Percentiles rank a stretch among this genome's conserved stretches.
Conservation (phyloP, 2,329 filamentous ascomycete genomes). For the Nigrograna mackinnonii region DNA sequence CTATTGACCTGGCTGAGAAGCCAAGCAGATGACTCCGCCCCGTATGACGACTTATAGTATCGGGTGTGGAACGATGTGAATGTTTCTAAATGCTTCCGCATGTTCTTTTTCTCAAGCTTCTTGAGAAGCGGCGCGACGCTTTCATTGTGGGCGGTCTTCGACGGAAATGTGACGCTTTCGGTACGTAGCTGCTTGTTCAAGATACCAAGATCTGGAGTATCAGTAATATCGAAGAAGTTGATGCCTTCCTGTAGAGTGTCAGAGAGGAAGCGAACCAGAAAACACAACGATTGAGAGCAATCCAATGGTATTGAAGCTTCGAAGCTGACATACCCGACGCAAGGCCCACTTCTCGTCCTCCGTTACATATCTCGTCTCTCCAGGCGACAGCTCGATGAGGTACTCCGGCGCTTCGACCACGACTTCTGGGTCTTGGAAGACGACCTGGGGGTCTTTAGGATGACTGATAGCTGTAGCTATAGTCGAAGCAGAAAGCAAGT, state of each 20-base stretch:
- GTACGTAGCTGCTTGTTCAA: conserved; percentile 27
- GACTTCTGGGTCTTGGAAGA: conserved; percentile 31
- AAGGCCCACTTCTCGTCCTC: conserved; percentile 96
- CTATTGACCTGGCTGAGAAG: conserved; percentile 74
- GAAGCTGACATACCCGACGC: conserved; percentile 65
- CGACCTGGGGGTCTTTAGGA: conserved; percentile 27
- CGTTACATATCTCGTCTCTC: conserved; percentile 82
- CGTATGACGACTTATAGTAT: conserved; percentile 79
- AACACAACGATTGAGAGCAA: no score
- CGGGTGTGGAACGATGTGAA: conserved; percentile 80
- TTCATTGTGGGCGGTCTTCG: conserved; percentile 66
- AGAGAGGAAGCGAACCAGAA: conserved; percentile 11
- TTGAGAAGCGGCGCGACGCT: conserved; percentile 69
- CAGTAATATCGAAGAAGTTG: conserved; percentile 94
- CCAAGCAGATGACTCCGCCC: conserved; percentile 86
- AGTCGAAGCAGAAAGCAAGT: conserved; percentile 35
- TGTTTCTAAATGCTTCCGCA: conserved; percentile 76
- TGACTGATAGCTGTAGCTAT: conserved; percentile 29
- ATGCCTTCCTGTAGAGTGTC: conserved; percentile 67
- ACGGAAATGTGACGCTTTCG: conserved; percentile 65
- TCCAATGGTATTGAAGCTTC: no score
- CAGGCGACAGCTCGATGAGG: conserved; percentile 83
- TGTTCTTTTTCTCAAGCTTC: conserved; percentile 73
- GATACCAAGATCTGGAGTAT: conserved; percentile 67
- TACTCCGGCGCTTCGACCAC: conserved; percentile 34